Evolutionary conservation across 2,329 filamentous ascomycete genomes (phyloP).

Genomic region (Fusarium sp.): DNA sequence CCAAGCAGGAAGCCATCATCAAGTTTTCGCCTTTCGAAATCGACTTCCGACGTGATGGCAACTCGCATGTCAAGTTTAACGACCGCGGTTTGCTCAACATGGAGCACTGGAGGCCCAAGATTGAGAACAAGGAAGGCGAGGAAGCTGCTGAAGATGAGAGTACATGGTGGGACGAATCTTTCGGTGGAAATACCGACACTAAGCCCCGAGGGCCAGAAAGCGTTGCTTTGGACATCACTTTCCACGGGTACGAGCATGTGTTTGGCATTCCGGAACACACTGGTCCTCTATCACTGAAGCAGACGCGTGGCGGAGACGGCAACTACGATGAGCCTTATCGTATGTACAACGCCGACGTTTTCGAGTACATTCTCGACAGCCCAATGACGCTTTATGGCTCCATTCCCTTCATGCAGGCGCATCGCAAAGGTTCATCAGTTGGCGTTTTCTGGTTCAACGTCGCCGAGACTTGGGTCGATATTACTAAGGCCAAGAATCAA

Average conservation of each 20-base stretch:
- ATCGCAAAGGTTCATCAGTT: constrained; percentile 90
- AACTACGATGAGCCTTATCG: constrained; percentile 91
- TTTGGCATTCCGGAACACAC: constrained; percentile 95
- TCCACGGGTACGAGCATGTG: constrained; percentile 90
- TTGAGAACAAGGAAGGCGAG: constrained; percentile 69
- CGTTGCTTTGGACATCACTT: constrained; percentile 88
- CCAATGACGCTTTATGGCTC: constrained; percentile 98
- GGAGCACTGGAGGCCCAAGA: constrained; percentile 93
- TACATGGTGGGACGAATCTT: constrained; percentile 98
- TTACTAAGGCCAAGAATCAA: constrained; percentile 78
- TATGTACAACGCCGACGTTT: constrained; percentile 95
- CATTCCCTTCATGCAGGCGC: constrained; percentile 97
- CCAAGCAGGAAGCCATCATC: constrained; percentile 83
- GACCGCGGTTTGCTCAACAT: constrained; percentile 89
- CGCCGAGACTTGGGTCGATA: constrained; percentile 97
- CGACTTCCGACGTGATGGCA: constrained; percentile 85
- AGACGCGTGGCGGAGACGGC: constrained; percentile 87
- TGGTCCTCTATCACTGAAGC: constrained; percentile 84
- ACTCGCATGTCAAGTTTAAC: constrained; percentile 87
- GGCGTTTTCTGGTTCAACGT: constrained; percentile 98
- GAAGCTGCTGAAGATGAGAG: constrained; percentile 76
- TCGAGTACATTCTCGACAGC: constrained; percentile 96
- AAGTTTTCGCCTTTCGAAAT: constrained; percentile 83
- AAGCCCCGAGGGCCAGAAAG: constrained; percentile 97
- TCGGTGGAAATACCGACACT: constrained; percentile 92